Percentiles rank a stretch among this genome's conserved stretches.
Evolutionary conservation across 140 eudicot species (phyloP).

Genomic region (Ambrosia hybrid): DNA sequence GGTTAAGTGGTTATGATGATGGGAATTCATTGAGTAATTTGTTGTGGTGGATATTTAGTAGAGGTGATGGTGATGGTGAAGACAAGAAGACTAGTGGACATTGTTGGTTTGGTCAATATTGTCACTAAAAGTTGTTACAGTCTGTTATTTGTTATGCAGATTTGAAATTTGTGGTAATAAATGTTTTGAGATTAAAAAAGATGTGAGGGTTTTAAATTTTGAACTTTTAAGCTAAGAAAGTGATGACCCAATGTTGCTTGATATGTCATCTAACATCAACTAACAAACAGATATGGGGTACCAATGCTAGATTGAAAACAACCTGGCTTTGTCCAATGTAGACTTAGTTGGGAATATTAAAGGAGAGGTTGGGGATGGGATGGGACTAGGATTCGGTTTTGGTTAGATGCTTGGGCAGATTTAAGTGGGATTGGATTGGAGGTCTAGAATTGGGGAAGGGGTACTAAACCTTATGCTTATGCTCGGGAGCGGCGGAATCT

Average conservation of each 20-base stretch:
- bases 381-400: too few species aligned
- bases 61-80: conserved; percentile 39
- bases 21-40: conserved; percentile 82
- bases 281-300: too few species aligned
- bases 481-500: too few species aligned
- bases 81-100: conserved; percentile 37
- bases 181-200: not conserved
- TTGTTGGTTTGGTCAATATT: conserved; percentile 69
- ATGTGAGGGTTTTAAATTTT: not conserved
- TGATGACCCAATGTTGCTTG: not conserved
- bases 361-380: too few species aligned
- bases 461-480: too few species aligned
- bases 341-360: too few species aligned
- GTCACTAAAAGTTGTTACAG: conserved; percentile 38
- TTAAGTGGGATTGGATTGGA: too few species aligned
- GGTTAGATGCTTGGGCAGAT: too few species aligned
- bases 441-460: too few species aligned
- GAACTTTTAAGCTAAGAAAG: not conserved
- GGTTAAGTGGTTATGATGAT: conserved; percentile 64
- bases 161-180: not conserved
- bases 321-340: too few species aligned
- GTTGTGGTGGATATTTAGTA: conserved; percentile 88
- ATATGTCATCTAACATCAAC: too few species aligned
- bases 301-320: too few species aligned
- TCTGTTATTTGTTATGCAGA: not conserved